Conservation (phyloP, 2,329 filamentous ascomycete genomes). For the Arthrobotrys sinensis region DNA sequence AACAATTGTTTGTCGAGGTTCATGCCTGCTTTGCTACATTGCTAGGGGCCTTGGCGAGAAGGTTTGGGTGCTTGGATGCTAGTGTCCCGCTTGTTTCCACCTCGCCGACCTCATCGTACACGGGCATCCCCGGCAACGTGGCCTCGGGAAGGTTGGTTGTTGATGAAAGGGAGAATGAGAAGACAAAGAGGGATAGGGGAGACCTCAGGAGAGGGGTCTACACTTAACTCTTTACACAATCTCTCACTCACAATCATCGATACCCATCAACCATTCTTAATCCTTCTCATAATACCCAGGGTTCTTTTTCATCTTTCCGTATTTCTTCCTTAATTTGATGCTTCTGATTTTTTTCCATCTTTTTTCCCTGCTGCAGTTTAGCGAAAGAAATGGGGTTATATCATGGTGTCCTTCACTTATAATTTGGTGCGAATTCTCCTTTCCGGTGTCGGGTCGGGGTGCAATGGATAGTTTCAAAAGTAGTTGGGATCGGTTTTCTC, state of each 20-base stretch:
- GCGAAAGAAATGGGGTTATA: slow-evolving; percentile 58
- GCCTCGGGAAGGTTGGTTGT: slow-evolving; percentile 39
- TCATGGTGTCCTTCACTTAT: slow-evolving; percentile 47
- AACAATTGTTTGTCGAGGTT: slow-evolving; percentile 79
- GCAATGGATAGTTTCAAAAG: slow-evolving; percentile 44
- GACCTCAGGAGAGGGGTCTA: slow-evolving; percentile 52
- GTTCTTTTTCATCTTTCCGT: not conserved
- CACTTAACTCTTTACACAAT: slow-evolving; percentile 10
- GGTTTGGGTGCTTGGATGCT: slow-evolving; percentile 63
- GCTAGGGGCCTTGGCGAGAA: slow-evolving; percentile 67
- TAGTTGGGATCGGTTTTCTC: slow-evolving; percentile 33
- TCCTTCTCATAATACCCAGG: slow-evolving; percentile 26
- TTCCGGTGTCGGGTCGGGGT: slow-evolving; percentile 53
- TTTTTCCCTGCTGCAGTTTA: slow-evolving; percentile 56
- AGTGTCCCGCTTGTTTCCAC: slow-evolving; percentile 44
- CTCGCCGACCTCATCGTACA: slow-evolving; percentile 37
- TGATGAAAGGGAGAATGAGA: slow-evolving; percentile 46
- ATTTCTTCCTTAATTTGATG: slow-evolving; percentile 36
- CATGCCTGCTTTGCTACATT: slow-evolving; percentile 77
- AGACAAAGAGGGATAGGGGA: slow-evolving; percentile 36
- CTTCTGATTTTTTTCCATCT: slow-evolving; percentile 42
- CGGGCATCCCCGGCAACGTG: slow-evolving; percentile 54
- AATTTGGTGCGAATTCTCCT: slow-evolving; percentile 12
- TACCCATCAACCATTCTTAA: slow-evolving; percentile 1
- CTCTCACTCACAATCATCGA: not conserved